These are phyloP conservation scores for Russula lepida DNA, from an alignment of 768 basidiomycete species.

Conservation along the genomic window DNA sequence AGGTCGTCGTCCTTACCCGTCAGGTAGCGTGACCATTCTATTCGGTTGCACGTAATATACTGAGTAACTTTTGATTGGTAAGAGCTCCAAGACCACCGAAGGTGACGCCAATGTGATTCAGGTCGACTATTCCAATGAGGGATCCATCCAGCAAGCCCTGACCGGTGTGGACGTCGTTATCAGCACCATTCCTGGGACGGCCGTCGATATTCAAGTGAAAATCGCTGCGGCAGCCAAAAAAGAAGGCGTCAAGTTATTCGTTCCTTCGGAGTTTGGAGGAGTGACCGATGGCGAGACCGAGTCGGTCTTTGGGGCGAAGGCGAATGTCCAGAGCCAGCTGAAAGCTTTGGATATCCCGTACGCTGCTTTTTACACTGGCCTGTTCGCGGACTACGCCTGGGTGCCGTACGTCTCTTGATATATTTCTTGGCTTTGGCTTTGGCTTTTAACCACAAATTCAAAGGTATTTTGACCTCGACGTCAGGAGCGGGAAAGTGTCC, in stretches of 20 bases:
- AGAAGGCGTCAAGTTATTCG: neutral
- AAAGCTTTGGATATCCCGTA: neutral
- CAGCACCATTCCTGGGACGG: neutral
- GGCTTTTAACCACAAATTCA: neutral
- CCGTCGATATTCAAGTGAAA: neutral
- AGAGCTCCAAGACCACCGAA: slow-evolving; percentile 24
- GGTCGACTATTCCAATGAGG: neutral
- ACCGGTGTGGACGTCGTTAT: neutral
- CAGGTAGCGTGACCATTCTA: neutral
- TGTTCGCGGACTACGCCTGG: neutral
- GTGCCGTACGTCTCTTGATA: neutral
- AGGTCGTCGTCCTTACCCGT: slow-evolving; percentile 18
- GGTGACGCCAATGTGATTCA: neutral
- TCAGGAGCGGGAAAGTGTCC: neutral
- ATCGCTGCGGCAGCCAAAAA: neutral
- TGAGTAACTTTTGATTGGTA: neutral
- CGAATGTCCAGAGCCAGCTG: neutral
- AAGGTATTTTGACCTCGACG: neutral
- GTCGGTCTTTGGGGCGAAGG: neutral
- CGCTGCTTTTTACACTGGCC: neutral
- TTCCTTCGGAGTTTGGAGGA: neutral
- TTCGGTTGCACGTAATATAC: neutral
- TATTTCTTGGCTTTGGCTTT: neutral
- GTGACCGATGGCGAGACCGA: neutral
- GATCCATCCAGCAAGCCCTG: neutral